These are phyloP conservation scores for Lophiotrema nucula DNA, from an alignment of 495 filamentous ascomycete genomes.

Conservation along the genomic window DNA sequence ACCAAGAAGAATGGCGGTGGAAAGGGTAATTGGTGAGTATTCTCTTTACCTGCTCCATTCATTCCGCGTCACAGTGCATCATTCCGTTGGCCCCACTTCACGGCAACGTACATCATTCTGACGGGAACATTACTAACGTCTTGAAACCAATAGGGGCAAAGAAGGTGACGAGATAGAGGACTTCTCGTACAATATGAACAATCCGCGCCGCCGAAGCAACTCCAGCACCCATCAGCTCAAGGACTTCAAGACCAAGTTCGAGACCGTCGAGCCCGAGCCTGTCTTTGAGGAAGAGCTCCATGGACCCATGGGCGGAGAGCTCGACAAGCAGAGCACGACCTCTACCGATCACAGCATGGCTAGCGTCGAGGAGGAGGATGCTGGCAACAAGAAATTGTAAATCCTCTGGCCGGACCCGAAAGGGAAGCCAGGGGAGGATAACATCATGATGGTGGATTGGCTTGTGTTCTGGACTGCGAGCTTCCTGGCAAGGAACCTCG, in stretches of 20 bases:
- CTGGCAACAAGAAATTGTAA: constrained; percentile 36
- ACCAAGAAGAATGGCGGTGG: constrained; percentile 95
- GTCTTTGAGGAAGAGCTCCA: constrained; percentile 85
- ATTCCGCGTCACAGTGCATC: not conserved
- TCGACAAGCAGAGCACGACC: constrained; percentile 42
- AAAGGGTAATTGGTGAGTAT: constrained; percentile 85
- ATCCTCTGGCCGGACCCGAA: constrained; percentile 4
- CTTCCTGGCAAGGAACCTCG: constrained; percentile 3
- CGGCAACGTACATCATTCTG: constrained; percentile 11
- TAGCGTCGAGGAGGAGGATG: constrained; percentile 35
- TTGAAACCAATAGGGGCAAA: constrained; percentile 61
- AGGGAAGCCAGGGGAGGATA: constrained; percentile 7
- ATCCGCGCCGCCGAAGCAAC: constrained; percentile 89
- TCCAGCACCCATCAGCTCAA: constrained; percentile 68
- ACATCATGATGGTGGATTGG: not conserved
- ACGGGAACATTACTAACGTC: not conserved
- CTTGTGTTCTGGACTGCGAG: not conserved
- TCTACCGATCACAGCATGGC: constrained; percentile 35
- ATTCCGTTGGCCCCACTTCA: constrained; percentile 8
- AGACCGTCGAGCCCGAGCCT: constrained; percentile 76
- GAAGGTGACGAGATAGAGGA: constrained; percentile 74
- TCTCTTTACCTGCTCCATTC: not conserved
- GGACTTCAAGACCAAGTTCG: constrained; percentile 85
- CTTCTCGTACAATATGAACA: constrained; percentile 73
- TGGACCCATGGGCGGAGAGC: constrained; percentile 41